Conservation (phyloP, 2,329 filamentous ascomycete species). For the Exophiala alcalophila region DNA sequence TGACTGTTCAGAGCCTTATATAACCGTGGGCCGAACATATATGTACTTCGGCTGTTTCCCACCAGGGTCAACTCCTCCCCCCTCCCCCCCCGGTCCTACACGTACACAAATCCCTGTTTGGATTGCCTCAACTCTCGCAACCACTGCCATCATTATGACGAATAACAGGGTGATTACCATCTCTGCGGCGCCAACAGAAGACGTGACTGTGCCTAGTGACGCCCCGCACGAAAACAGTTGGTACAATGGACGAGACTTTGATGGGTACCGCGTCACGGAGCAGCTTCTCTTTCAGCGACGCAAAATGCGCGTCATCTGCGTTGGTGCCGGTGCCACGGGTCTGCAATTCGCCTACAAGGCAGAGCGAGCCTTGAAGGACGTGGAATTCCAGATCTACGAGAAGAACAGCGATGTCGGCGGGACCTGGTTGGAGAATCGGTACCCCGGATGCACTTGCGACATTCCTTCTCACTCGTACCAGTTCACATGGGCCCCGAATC, state of each 20-base stretch:
- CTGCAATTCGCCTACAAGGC: constrained; percentile 33
- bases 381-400: constrained; percentile 32
- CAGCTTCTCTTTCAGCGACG: constrained; percentile 17
- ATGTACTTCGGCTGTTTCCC: not conserved
- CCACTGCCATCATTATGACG: constrained; percentile 9
- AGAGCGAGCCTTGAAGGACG: constrained; percentile 21
- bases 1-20: constrained; percentile 5
- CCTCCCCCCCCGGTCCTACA: not conserved
- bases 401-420: constrained; percentile 34
- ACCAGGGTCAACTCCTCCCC: not conserved
- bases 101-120: no score
- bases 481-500: constrained; percentile 48
- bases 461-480: constrained; percentile 55
- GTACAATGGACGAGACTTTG: constrained; percentile 25
- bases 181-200: constrained; percentile 20
- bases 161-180: constrained; percentile 17
- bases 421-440: constrained; percentile 36
- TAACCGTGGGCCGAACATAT: not conserved
- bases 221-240: constrained; percentile 24
- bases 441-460: constrained; percentile 34
- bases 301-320: constrained; percentile 24
- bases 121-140: not conserved
- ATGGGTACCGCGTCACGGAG: constrained; percentile 23
- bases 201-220: constrained; percentile 19
- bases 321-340: constrained; percentile 34